These are phyloP conservation scores for Didymella sp. DNA, from an alignment of 2,329 filamentous ascomycete genomes.

Conservation along the genomic window DNA sequence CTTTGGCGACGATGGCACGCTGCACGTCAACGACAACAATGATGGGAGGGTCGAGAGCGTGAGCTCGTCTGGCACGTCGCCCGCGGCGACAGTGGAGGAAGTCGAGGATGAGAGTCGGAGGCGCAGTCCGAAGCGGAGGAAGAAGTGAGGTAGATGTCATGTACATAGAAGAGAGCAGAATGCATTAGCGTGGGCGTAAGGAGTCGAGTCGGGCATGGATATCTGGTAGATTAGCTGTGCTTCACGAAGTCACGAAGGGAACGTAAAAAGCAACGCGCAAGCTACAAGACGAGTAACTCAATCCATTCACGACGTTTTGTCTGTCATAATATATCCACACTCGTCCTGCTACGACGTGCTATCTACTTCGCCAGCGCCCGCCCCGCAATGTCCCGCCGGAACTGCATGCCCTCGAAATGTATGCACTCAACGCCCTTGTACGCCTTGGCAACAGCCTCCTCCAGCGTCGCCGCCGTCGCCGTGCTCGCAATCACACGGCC, in stretches of 20 bases:
- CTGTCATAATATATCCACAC: too few species aligned
- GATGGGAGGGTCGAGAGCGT: slow-evolving; percentile 51
- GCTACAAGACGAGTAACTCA: too few species aligned
- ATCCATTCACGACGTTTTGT: not conserved
- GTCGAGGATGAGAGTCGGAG: slow-evolving; percentile 43
- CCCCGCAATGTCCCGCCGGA: slow-evolving; percentile 84
- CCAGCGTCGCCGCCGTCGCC: slow-evolving; percentile 75
- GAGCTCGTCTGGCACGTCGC: slow-evolving; percentile 50
- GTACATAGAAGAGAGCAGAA: too few species aligned
- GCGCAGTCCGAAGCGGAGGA: slow-evolving; percentile 42
- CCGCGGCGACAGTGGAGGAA: slow-evolving; percentile 47
- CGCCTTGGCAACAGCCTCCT: slow-evolving; percentile 84
- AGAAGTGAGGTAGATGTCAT: slow-evolving; percentile 30
- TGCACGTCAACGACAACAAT: slow-evolving; percentile 13
- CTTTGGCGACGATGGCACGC: slow-evolving; percentile 18
- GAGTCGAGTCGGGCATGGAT: not conserved
- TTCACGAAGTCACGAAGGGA: slow-evolving; percentile 9
- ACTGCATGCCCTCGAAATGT: slow-evolving; percentile 88
- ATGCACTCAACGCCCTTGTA: slow-evolving; percentile 83
- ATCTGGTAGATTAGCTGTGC: not conserved
- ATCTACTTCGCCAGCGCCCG: slow-evolving; percentile 52
- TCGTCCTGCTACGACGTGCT: too few species aligned
- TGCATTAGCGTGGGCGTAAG: not conserved
- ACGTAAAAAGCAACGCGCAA: not conserved
- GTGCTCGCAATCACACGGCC: slow-evolving; percentile 95